Percentiles rank a stretch among this genome's conserved stretches.
phyloP scores from a whole-genome alignment of 345 rosid genomes.

The Pistacia atlantica region DNA sequence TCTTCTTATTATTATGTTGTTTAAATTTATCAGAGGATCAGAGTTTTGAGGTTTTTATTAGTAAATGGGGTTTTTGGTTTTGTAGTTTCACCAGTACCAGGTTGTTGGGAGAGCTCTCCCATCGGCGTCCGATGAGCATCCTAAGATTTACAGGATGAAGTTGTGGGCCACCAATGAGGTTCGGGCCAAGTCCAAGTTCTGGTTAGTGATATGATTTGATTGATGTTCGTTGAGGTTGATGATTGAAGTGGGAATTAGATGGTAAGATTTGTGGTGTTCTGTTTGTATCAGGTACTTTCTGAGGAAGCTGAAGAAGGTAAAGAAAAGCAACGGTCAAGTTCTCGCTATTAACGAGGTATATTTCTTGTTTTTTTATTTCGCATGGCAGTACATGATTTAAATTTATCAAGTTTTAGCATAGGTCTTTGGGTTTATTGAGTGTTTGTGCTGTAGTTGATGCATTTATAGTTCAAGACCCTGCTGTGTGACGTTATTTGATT shows the following conservation, averaged over 20 bases:
- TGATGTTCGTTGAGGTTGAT: background rate
- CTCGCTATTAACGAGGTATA: constrained; percentile 24
- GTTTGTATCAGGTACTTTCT: constrained; percentile 18
- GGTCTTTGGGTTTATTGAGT: too few relatives aligned
- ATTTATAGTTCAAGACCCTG: too few relatives aligned
- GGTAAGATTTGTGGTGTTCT: background rate
- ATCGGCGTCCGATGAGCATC: constrained; percentile 40
- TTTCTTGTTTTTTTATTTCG: background rate
- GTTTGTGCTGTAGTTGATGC: too few relatives aligned
- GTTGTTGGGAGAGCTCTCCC: constrained; percentile 56
- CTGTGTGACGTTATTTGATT: too few relatives aligned
- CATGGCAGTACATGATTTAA: background rate
- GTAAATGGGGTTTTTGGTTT: background rate
- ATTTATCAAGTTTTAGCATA: background rate
- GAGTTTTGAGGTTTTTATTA: background rate
- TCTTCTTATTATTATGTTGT: background rate
- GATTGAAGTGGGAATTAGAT: background rate
- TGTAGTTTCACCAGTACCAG: constrained; percentile 52
- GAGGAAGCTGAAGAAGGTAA: constrained; percentile 27
- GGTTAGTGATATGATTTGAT: constrained; percentile 26
- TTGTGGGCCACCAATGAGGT: constrained; percentile 58
- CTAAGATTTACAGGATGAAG: constrained; percentile 53
- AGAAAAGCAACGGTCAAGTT: constrained; percentile 25
- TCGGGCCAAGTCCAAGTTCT: constrained; percentile 54
- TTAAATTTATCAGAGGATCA: background rate